Base-by-base conservation (phyloP, 495 filamentous ascomycete species). In the Amphirosellinia nigrospora region DNA sequence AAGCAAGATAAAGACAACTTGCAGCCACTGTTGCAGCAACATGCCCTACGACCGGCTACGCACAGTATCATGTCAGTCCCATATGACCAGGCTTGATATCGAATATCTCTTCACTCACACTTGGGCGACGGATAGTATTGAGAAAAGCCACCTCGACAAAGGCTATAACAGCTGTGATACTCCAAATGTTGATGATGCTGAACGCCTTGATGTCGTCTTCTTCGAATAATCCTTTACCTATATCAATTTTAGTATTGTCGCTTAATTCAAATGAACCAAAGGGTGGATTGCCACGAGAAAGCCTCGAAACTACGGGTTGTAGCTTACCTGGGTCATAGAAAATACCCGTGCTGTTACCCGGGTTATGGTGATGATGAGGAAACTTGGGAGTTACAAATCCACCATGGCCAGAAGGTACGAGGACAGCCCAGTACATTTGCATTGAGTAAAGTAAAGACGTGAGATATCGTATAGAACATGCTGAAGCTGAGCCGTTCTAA, bases 41-140 rank as follows among this genome's bases (percentile, higher is more conserved):
- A 64, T 86, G 82, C 15, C 70, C 71, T 8, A 68, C 65, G 13
- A 85, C 70, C 13, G 80, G 76, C 83, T 86, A 38, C 68, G 45
- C 2, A 16, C 41, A 21, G 19, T 43, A 36, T 15, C n/a, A 48
- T 11, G 66, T 64, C 28, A 73, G 68, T 73, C 39, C 76, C 48
- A 9, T n/a, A 46, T 36, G 3, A 0, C 38, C 15, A 15, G 39
- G 21, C 30, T 23, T 39, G 11, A n/a, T n/a, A n/a, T n/a, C n/a
- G n/a, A 11, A 3, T 19, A 43, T 58, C n/a, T 41, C 11, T 34
- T 39, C 7, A 69, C 66, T 69, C 72, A 86, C 86, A 38, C 76
- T 78, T 69, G 79, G 83, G 61, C 82, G 82, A 45, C 77, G 83
- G 70, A 87, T 83, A 73, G 82, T 85, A 70, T 84, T 85, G 62